These are phyloP conservation scores for Corniculantispora saksenae DNA, from an alignment of 2,329 filamentous ascomycete genomes.

Conservation along the genomic window DNA sequence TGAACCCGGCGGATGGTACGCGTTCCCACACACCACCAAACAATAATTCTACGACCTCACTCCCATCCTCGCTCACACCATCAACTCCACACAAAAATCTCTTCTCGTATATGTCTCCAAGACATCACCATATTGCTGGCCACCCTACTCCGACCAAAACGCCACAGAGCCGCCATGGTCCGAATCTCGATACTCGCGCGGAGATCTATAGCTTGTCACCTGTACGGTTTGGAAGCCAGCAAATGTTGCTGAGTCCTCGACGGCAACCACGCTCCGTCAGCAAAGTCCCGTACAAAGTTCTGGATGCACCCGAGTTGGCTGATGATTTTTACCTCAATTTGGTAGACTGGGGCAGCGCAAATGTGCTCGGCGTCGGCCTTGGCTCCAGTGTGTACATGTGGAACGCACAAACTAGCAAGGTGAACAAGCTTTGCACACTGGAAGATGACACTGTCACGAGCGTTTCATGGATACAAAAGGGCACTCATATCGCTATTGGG, in stretches of 20 bases:
- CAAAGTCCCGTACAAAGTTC: conserved; percentile 96
- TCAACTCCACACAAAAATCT: conserved; percentile 97
- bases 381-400: conserved; percentile 97
- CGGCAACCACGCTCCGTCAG: conserved; percentile 87
- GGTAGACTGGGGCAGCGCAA: conserved; percentile 95
- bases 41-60: conserved; percentile 57
- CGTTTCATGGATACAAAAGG: conserved; percentile 97
- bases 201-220: conserved; percentile 96
- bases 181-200: conserved; percentile 84
- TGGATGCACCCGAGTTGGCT: conserved; percentile 92
- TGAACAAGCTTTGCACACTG: conserved; percentile 91
- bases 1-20: conserved; percentile 63
- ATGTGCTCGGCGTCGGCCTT: conserved; percentile 88
- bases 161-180: conserved; percentile 81
- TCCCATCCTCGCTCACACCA: conserved; percentile 79
- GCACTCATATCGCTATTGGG: conserved; percentile 92
- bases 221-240: conserved; percentile 88
- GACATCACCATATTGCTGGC: conserved; percentile 70
- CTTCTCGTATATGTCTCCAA: conserved; percentile 84
- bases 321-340: conserved; percentile 98
- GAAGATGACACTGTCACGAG: conserved; percentile 94
- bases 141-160: conserved; percentile 88
- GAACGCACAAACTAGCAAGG: conserved; percentile 88
- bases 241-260: conserved; percentile 86
- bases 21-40: conserved; percentile 81